These are phyloP conservation scores for Gymnopilus dilepis DNA, from an alignment of 768 basidiomycete species.

Conservation along the genomic window DNA sequence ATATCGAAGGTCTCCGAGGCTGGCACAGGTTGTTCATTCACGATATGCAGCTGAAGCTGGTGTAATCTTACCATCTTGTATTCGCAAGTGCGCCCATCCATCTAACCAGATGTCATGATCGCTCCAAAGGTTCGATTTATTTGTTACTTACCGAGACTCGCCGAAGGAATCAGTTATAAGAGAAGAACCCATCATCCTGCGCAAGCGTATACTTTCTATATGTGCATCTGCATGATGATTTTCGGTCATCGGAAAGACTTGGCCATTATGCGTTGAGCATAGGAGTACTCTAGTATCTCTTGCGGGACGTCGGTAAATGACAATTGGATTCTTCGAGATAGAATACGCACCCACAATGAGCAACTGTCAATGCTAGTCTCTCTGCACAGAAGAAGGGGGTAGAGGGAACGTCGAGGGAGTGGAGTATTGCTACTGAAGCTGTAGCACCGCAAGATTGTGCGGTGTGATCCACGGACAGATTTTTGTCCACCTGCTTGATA, in stretches of 20 bases:
- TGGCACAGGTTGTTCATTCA: conserved; percentile 32
- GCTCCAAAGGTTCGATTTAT: background rate
- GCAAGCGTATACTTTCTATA: conserved; percentile 81
- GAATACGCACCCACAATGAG: conserved; percentile 82
- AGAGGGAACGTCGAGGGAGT: conserved; percentile 82
- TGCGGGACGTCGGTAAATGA: conserved; percentile 13
- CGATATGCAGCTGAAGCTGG: background rate
- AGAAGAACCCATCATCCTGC: conserved; percentile 89
- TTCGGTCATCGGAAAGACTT: conserved; percentile 88
- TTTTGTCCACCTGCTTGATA: conserved; percentile 67
- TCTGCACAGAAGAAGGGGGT: conserved; percentile 85
- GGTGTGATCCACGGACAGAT: conserved; percentile 68
- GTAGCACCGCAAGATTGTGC: conserved; percentile 87
- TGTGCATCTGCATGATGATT: conserved; percentile 94
- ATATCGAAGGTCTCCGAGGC: conserved; percentile 88
- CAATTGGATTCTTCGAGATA: background rate
- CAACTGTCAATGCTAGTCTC: conserved; percentile 80
- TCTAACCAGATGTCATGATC: conserved; percentile 38
- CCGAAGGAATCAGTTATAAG: conserved; percentile 94
- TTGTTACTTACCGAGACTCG: conserved; percentile 72
- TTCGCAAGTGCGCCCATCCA: conserved; percentile 97
- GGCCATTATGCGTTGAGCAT: conserved; percentile 73
- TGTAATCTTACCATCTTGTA: conserved; percentile 72
- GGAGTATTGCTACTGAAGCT: conserved; percentile 89
- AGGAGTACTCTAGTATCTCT: conserved; percentile 92